Percentiles rank a stretch among this genome's conserved stretches.
phyloP scores from a whole-genome alignment of 805 yeast genomes.

The Zygosaccharomyces bisporus region DNA sequence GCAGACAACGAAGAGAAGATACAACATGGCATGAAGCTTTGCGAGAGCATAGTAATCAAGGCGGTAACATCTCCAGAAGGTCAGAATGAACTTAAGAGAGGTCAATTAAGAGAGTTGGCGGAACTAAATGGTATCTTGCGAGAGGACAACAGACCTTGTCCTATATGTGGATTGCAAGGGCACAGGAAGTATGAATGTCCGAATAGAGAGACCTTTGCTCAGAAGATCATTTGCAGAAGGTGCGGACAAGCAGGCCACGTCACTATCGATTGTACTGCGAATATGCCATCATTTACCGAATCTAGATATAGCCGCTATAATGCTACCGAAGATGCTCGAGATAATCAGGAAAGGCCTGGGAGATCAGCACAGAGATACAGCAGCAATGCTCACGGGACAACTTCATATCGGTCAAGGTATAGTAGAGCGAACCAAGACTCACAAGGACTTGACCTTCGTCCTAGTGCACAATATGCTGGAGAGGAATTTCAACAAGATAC shows the following conservation, averaged over 20 bases:
- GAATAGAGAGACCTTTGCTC: conserved; percentile 46
- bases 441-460: not conserved
- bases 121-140: conserved; percentile 90
- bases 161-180: conserved; percentile 62
- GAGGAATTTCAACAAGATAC: not conserved
- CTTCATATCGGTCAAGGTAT: conserved; percentile 18
- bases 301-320: conserved; percentile 12
- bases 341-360: not conserved
- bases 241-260: conserved; percentile 87
- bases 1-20: conserved; percentile 79
- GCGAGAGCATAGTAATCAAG: conserved; percentile 71
- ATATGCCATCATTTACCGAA: conserved; percentile 21
- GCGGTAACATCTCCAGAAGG: conserved; percentile 91
- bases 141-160: conserved; percentile 66
- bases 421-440: conserved; percentile 9
- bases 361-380: conserved; percentile 3
- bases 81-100: conserved; percentile 85
- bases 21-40: conserved; percentile 65
- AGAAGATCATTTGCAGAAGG: conserved; percentile 59
- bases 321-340: conserved; percentile 4
- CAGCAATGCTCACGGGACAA: conserved; percentile 11
- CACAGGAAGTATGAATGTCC: conserved; percentile 68
- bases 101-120: conserved; percentile 88
- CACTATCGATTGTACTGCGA: conserved; percentile 71
- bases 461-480: not conserved